A percentile compares a stretch with the other conserved stretches of the same genome.
phyloP scores from a whole-genome alignment of 164 flowering plant genomes.

The Cinnamomum micranthum region DNA sequence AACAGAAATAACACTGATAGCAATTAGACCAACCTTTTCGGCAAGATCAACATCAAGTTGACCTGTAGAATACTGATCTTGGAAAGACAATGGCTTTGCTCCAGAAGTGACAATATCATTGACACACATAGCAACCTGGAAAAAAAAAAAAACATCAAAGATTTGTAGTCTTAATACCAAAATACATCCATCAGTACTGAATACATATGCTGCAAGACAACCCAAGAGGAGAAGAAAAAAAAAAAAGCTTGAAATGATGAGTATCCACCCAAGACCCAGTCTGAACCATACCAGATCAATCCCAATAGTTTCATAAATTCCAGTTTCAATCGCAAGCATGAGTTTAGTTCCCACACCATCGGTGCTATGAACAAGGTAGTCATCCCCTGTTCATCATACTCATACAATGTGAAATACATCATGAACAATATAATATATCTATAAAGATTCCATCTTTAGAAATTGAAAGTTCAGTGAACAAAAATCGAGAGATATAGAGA shows the following conservation, averaged over 20 bases:
- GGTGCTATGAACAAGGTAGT: constrained; percentile 94
- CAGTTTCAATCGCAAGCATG: constrained; percentile 93
- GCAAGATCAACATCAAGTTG: constrained; percentile 97
- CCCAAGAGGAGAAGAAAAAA: no score
- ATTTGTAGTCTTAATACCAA: not conserved
- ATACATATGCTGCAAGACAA: not conserved
- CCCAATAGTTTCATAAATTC: constrained; percentile 93
- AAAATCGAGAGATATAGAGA: not conserved
- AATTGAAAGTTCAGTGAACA: no score
- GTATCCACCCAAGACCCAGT: no score
- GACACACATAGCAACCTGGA: constrained; percentile 97
- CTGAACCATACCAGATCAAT: constrained; percentile 72
- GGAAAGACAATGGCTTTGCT: constrained; percentile 89
- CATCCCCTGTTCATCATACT: constrained; percentile 59
- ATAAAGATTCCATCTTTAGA: no score
- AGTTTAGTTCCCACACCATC: constrained; percentile 99
- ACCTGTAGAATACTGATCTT: constrained; percentile 94
- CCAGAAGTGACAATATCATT: constrained; percentile 97
- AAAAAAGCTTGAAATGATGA: no score
- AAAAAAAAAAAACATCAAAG: constrained; percentile 1
- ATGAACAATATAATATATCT: no score
- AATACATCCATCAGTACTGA: not conserved
- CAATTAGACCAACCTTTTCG: constrained; percentile 56
- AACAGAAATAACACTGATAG: not conserved
- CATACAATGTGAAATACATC: constrained; percentile 1